These are phyloP conservation scores for Kandelia obovata DNA, from an alignment of 345 rosid species.

Conservation along the genomic window DNA sequence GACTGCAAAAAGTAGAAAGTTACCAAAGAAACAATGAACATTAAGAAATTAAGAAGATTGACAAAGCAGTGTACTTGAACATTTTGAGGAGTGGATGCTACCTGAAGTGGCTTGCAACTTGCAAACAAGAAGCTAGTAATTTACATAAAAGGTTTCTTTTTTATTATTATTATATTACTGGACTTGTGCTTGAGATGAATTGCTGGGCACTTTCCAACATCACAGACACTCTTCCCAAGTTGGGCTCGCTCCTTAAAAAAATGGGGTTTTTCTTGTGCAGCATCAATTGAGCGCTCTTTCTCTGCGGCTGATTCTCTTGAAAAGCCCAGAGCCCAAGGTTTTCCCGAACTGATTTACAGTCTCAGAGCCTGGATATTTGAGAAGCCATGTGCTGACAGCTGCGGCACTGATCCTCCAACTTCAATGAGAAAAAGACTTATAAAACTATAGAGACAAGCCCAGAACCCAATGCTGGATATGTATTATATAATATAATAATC, in stretches of 20 bases:
- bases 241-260: constrained; percentile 16
- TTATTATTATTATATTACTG: background rate
- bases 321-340: constrained; percentile 30
- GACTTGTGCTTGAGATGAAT: background rate
- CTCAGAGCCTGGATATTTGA: constrained; percentile 47
- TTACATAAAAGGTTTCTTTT: background rate
- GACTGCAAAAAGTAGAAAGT: constrained; percentile 1
- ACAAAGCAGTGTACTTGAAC: constrained; percentile 1
- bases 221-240: constrained; percentile 19
- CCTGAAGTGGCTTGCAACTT: constrained; percentile 7
- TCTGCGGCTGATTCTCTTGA: constrained; percentile 42
- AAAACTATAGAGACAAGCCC: background rate
- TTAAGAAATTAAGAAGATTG: background rate
- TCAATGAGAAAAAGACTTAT: constrained; percentile 10
- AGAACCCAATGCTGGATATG: background rate
- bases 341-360: constrained; percentile 22
- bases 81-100: constrained; percentile 9
- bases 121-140: constrained; percentile 12
- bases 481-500: constrained; percentile 12
- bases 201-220: background rate
- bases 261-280: constrained; percentile 13
- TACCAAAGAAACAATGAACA: constrained; percentile 3
- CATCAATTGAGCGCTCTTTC: constrained; percentile 24
- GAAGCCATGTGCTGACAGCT: constrained; percentile 56
- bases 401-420: constrained; percentile 34